Conservation (phyloP, 306 rosid species). For the Lathyrus oleraceus region DNA sequence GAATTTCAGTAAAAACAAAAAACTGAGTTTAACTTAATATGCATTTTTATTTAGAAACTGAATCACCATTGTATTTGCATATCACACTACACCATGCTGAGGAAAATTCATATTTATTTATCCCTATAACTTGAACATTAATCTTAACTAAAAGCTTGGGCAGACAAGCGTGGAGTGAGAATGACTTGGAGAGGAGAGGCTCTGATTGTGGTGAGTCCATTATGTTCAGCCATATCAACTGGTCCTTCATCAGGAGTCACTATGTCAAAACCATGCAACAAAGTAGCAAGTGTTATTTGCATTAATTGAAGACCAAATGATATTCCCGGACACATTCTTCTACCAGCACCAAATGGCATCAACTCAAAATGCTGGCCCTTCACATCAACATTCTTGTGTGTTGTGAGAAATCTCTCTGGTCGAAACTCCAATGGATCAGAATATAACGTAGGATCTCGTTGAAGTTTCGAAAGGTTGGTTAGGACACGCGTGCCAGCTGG, state of each 20-base stretch:
- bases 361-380: slow-evolving; percentile 32
- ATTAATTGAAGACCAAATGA: slow-evolving; percentile 17
- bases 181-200: slow-evolving; percentile 31
- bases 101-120: no score
- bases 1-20: no score
- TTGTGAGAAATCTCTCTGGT: slow-evolving; percentile 36
- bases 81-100: not conserved
- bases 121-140: not conserved
- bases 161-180: slow-evolving; percentile 29
- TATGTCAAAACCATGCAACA: slow-evolving; percentile 37
- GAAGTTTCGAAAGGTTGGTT: slow-evolving; percentile 49
- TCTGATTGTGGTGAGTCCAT: slow-evolving; percentile 23
- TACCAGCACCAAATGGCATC: slow-evolving; percentile 33
- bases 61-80: no score
- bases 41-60: not conserved
- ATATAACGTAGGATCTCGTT: slow-evolving; percentile 25
- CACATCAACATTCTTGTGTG: slow-evolving; percentile 7
- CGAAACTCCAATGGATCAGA: slow-evolving; percentile 15
- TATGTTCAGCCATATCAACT: slow-evolving; percentile 32
- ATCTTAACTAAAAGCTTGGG: not conserved
- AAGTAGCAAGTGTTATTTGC: slow-evolving; percentile 27
- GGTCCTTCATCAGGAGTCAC: not conserved
- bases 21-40: no score
- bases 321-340: slow-evolving; percentile 38
- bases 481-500: slow-evolving; percentile 48